Evolutionary conservation across 202 grass and related monocot genomes (phyloP).

Genomic region (Saccharum hybrid): DNA sequence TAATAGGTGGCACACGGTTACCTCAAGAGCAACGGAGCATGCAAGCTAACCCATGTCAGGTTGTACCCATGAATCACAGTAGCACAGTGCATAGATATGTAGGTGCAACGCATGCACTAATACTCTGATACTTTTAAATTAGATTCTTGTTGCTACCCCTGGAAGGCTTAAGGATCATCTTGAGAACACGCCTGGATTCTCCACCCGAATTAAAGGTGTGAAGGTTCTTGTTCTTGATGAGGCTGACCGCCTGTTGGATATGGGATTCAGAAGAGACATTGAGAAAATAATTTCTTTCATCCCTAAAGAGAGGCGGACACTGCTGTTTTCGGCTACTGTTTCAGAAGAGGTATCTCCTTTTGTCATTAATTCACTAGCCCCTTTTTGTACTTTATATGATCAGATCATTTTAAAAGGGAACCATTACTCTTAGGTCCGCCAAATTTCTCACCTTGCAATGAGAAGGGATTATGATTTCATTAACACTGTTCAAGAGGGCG

Average conservation of each 20-base stretch:
- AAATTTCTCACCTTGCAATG: slow-evolving; percentile 90
- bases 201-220: slow-evolving; percentile 72
- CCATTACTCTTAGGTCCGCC: slow-evolving; percentile 58
- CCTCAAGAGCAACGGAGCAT: slow-evolving; percentile 82
- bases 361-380: background rate
- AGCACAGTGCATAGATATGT: slow-evolving; percentile 25
- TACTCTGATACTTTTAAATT: slow-evolving; percentile 27
- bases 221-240: slow-evolving; percentile 97
- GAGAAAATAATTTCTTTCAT: slow-evolving; percentile 82
- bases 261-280: slow-evolving; percentile 96
- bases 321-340: slow-evolving; percentile 96
- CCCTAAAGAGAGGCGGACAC: slow-evolving; percentile 89
- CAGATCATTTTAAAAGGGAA: slow-evolving; percentile 13
- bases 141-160: slow-evolving; percentile 95
- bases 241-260: slow-evolving; percentile 95
- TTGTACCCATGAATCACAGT: slow-evolving; percentile 37
- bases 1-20: slow-evolving; percentile 86
- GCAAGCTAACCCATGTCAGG: slow-evolving; percentile 88
- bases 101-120: slow-evolving; percentile 34
- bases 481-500: slow-evolving; percentile 90
- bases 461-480: slow-evolving; percentile 75
- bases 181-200: slow-evolving; percentile 88
- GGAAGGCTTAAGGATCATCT: slow-evolving; percentile 97
- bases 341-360: slow-evolving; percentile 71
- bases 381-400: slow-evolving; percentile 31